A percentile compares a stretch with the other conserved stretches of the same genome.
These are phyloP conservation scores for Hypoxylon sp. DNA, from an alignment of 2,329 filamentous ascomycete species.

Conservation along the genomic window DNA sequence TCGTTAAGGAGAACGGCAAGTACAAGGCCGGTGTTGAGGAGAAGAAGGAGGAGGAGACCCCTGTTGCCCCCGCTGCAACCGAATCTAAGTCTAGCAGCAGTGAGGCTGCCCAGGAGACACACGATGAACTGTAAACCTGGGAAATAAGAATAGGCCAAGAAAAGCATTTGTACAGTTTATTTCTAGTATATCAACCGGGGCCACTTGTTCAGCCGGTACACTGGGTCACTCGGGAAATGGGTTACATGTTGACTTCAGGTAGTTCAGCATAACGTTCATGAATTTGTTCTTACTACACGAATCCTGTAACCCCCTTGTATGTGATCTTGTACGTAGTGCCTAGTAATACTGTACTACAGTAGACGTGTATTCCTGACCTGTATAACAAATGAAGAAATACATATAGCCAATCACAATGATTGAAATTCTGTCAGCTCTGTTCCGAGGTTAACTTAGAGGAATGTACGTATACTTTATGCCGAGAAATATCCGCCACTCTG, in stretches of 20 bases:
- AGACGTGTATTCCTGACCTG: not conserved
- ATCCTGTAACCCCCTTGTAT: not conserved
- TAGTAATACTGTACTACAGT: not conserved
- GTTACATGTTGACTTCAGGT: constrained; percentile 51
- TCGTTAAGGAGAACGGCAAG: constrained; percentile 96
- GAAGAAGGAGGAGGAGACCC: constrained; percentile 68
- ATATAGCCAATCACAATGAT: constrained; percentile 15
- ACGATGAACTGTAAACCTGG: constrained; percentile 81
- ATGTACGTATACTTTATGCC: constrained; percentile 16
- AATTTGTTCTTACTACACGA: constrained; percentile 31
- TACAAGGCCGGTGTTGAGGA: constrained; percentile 80
- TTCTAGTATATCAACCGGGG: constrained; percentile 46
- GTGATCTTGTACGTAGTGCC: not conserved
- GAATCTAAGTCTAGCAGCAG: constrained; percentile 65
- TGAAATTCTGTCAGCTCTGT: constrained; percentile 24
- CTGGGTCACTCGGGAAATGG: constrained; percentile 46
- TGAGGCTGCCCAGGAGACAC: constrained; percentile 65
- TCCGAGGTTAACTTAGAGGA: constrained; percentile 7
- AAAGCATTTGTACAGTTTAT: constrained; percentile 49
- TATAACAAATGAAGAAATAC: constrained; percentile 8
- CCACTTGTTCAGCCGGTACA: constrained; percentile 47
- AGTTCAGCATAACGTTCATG: constrained; percentile 50
- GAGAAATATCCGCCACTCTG: constrained; percentile 37
- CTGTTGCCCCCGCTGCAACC: constrained; percentile 65
- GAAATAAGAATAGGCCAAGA: constrained; percentile 39